phyloP scores from a whole-genome alignment of 495 filamentous ascomycete species.

The Astrocystis sublimbata region DNA sequence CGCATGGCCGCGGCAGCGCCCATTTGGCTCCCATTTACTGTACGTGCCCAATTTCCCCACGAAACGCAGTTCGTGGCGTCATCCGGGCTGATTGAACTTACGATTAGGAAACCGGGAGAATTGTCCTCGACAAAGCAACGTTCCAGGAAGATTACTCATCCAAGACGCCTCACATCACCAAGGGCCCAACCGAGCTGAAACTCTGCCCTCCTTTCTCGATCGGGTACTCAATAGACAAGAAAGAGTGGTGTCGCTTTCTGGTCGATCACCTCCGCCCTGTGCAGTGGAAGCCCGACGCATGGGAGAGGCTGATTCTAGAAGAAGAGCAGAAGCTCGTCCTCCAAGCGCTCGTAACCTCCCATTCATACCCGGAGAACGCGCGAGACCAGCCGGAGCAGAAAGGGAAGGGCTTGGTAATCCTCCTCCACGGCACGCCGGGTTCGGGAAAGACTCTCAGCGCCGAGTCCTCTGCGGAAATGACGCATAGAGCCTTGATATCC shows the following conservation, averaged over 20 bases:
- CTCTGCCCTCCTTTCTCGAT: slow-evolving; percentile 57
- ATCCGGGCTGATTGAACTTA: slow-evolving; percentile 1
- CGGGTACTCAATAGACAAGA: slow-evolving; percentile 79
- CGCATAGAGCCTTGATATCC: slow-evolving; percentile 40
- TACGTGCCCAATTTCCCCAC: background rate
- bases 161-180: slow-evolving; percentile 17
- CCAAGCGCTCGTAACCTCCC: slow-evolving; percentile 73
- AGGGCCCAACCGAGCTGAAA: slow-evolving; percentile 26
- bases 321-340: slow-evolving; percentile 76
- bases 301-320: slow-evolving; percentile 70
- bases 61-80: background rate
- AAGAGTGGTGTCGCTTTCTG: slow-evolving; percentile 78
- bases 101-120: slow-evolving; percentile 24
- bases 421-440: slow-evolving; percentile 51
- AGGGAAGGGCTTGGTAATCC: slow-evolving; percentile 51
- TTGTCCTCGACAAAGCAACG: slow-evolving; percentile 39
- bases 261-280: slow-evolving; percentile 73
- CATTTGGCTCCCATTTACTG: slow-evolving; percentile 27
- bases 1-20: slow-evolving; percentile 25
- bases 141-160: slow-evolving; percentile 37
- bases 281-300: slow-evolving; percentile 73
- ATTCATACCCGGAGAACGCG: slow-evolving; percentile 34
- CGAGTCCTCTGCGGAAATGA: slow-evolving; percentile 41
- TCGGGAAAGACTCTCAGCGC: slow-evolving; percentile 57
- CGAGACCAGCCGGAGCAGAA: slow-evolving; percentile 76